phyloP scores from a whole-genome alignment of 805 yeast species.

The Metschnikowia proteae region DNA sequence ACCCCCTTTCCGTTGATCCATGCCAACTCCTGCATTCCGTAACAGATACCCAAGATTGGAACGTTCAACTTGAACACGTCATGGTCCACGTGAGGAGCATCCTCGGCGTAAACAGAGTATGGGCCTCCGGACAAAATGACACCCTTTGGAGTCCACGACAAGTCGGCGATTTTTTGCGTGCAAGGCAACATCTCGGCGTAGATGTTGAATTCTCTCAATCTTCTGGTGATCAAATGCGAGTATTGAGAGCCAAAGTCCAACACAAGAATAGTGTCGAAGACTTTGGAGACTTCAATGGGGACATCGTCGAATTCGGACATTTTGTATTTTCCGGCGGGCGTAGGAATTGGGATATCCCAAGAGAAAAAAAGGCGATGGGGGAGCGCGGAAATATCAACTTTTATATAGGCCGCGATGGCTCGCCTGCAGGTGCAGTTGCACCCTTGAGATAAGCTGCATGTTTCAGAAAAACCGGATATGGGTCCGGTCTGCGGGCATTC shows the following conservation, averaged over 20 bases:
- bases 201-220: slow-evolving; percentile 95
- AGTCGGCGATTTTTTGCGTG: slow-evolving; percentile 92
- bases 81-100: slow-evolving; percentile 96
- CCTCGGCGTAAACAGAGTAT: slow-evolving; percentile 92
- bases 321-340: background rate
- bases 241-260: slow-evolving; percentile 98
- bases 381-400: background rate
- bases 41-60: slow-evolving; percentile 96
- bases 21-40: slow-evolving; percentile 98
- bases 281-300: slow-evolving; percentile 68
- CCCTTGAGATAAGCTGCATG: background rate
- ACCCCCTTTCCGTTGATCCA: slow-evolving; percentile 96
- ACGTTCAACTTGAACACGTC: slow-evolving; percentile 86
- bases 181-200: slow-evolving; percentile 99
- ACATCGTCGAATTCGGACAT: slow-evolving; percentile 26
- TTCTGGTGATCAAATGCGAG: slow-evolving; percentile 93
- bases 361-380: slow-evolving; percentile 2
- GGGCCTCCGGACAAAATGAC: slow-evolving; percentile 96
- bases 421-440: background rate
- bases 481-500: background rate
- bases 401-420: slow-evolving; percentile 4
- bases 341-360: slow-evolving; percentile 5
- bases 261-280: slow-evolving; percentile 95
- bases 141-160: slow-evolving; percentile 94
- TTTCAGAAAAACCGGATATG: background rate